phyloP scores from a whole-genome alignment of 2,329 filamentous ascomycete species.

The Trichoderma aggressivum region DNA sequence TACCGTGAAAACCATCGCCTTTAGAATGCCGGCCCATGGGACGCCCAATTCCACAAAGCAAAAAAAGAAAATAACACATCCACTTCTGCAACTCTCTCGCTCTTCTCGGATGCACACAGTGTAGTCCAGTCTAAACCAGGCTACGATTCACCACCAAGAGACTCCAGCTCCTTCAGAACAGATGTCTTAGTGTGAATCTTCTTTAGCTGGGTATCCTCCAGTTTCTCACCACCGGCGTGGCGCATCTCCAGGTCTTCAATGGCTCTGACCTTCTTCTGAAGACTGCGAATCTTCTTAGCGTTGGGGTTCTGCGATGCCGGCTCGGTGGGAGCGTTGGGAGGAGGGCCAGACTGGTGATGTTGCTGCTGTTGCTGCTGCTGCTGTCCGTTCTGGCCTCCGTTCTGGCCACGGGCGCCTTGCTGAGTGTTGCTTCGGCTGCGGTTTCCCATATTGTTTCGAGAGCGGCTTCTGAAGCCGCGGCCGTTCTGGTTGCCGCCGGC shows the following conservation, averaged over 20 bases:
- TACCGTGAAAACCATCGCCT: slow-evolving; percentile 5
- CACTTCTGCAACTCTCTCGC: background rate
- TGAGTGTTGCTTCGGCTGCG: slow-evolving; percentile 54
- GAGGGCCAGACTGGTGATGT: slow-evolving; percentile 4
- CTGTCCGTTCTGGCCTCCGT: slow-evolving; percentile 19
- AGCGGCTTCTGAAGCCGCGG: slow-evolving; percentile 55
- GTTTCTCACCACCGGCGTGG: slow-evolving; percentile 87
- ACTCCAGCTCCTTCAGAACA: slow-evolving; percentile 79
- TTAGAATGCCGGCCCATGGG: background rate
- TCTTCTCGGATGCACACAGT: background rate
- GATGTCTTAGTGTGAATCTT: slow-evolving; percentile 88
- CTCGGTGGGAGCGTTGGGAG: slow-evolving; percentile 16
- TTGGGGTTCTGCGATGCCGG: slow-evolving; percentile 59
- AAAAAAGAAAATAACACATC: background rate
- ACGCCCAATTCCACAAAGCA: slow-evolving; percentile 5
- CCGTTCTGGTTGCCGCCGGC: slow-evolving; percentile 30
- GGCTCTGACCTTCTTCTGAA: slow-evolving; percentile 95
- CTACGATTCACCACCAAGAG: slow-evolving; percentile 40
- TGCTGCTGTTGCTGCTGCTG: slow-evolving; percentile 13
- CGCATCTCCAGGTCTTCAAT: slow-evolving; percentile 99
- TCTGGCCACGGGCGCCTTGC: slow-evolving; percentile 33
- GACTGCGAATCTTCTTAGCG: slow-evolving; percentile 89
- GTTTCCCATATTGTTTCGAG: slow-evolving; percentile 49
- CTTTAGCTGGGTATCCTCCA: slow-evolving; percentile 97
- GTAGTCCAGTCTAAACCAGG: background rate